Evolutionary conservation across 2,329 filamentous ascomycete genomes (phyloP).

Genomic region (Blastomyces silverae): DNA sequence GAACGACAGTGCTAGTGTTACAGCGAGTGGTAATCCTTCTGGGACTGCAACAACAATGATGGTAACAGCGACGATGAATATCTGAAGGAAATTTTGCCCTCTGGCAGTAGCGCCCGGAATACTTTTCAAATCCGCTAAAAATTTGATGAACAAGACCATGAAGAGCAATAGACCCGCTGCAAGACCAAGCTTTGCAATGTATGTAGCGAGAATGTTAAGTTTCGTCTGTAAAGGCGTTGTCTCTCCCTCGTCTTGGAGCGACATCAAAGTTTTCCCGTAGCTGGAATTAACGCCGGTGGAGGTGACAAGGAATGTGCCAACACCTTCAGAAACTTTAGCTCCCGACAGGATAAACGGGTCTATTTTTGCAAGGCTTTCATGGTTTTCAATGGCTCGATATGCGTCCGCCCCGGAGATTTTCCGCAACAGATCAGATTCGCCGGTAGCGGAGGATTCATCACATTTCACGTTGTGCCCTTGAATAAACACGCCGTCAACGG

Average conservation of each 20-base stretch:
- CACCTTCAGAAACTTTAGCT: conserved; percentile 67
- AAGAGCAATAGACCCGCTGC: conserved; percentile 69
- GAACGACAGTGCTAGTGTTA: conserved; percentile 56
- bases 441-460: conserved; percentile 69
- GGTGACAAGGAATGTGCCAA: conserved; percentile 69
- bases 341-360: conserved; percentile 79
- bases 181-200: conserved; percentile 69
- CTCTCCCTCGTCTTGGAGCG: conserved; percentile 66
- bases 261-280: conserved; percentile 72
- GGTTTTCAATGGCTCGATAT: conserved; percentile 55
- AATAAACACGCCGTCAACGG: conserved; percentile 65
- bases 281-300: conserved; percentile 66
- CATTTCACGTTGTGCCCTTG: conserved; percentile 60
- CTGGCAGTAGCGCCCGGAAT: conserved; percentile 19
- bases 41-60: conserved; percentile 75
- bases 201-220: conserved; percentile 68
- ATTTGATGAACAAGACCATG: conserved; percentile 71
- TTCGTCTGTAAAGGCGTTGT: conserved; percentile 73
- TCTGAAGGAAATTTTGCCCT: conserved; percentile 68
- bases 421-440: conserved; percentile 65
- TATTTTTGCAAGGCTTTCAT: conserved; percentile 56
- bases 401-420: conserved; percentile 61
- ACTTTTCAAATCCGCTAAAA: conserved; percentile 39
- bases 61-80: conserved; percentile 71
- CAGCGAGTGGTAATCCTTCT: conserved; percentile 55